Percentiles rank a stretch among this genome's conserved stretches.
Conservation (phyloP, 164 flowering plant species). For the Platanus orientalis region DNA sequence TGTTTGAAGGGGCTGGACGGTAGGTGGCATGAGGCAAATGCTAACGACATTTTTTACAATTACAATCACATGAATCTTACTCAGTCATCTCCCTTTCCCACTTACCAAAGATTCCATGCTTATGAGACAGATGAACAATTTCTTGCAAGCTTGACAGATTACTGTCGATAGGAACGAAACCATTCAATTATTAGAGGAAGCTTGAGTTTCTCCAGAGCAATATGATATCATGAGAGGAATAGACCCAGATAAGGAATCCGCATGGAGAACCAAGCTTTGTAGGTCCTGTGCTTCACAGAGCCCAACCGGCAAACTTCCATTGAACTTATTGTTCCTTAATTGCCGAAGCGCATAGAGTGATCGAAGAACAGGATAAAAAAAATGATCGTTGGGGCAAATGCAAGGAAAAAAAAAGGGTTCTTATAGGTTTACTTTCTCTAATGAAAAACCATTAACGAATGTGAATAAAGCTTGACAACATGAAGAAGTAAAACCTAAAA, state of each 20-base stretch:
- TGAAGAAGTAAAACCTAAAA: too few species aligned
- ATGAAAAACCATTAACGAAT: not conserved
- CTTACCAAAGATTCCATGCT: conserved; percentile 19
- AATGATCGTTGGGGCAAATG: conserved; percentile 19
- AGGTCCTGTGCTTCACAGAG: conserved; percentile 52
- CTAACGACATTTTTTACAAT: conserved; percentile 71
- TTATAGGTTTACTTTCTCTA: not conserved
- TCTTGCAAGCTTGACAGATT: conserved; percentile 70
- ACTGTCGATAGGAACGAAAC: conserved; percentile 71
- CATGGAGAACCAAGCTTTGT: conserved; percentile 80
- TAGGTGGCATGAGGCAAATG: conserved; percentile 67
- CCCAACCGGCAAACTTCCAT: conserved; percentile 55
- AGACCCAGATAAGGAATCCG: conserved; percentile 67
- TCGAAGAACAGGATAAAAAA: conserved; percentile 57
- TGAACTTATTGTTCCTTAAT: conserved; percentile 63
- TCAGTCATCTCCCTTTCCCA: conserved; percentile 43
- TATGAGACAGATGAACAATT: conserved; percentile 82
- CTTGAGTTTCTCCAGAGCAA: conserved; percentile 63
- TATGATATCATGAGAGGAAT: conserved; percentile 56
- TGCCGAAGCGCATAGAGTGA: conserved; percentile 67
- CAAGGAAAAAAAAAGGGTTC: conserved; percentile 4
- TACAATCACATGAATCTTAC: conserved; percentile 51
- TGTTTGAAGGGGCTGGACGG: too few species aligned
- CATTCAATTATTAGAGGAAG: conserved; percentile 62
- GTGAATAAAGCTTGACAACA: not conserved